Percentiles rank a stretch among this genome's conserved stretches.
Conservation (phyloP, 176 grass and related monocot species). For the Ampelocalamus luodianensis region DNA sequence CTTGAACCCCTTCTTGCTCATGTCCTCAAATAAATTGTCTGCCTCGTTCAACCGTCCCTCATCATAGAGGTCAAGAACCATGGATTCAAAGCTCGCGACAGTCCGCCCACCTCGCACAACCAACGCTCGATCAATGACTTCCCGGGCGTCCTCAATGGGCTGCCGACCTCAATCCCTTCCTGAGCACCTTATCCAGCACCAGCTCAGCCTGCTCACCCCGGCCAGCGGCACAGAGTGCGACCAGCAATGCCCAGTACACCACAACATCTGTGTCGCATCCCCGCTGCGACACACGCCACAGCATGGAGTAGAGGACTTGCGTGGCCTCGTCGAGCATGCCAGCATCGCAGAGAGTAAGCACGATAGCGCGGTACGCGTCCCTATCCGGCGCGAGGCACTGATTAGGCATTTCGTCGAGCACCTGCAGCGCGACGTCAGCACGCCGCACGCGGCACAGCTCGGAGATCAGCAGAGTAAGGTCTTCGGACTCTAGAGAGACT, state of each 20-base stretch:
- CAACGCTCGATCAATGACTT: conserved; percentile 60
- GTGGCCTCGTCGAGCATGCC: conserved; percentile 78
- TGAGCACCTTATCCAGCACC: conserved; percentile 73
- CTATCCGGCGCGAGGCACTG: conserved; percentile 59
- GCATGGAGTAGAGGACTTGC: conserved; percentile 79
- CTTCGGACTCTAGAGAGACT: conserved; percentile 46
- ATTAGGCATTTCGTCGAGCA: conserved; percentile 63
- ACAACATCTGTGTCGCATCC: conserved; percentile 68
- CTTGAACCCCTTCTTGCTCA: conserved; percentile 68
- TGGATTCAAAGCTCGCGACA: conserved; percentile 56
- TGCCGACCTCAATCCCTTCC: conserved; percentile 60
- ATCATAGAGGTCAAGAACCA: conserved; percentile 55
- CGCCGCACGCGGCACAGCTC: conserved; percentile 41
- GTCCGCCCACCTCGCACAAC: conserved; percentile 59
- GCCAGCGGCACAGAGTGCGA: conserved; percentile 59
- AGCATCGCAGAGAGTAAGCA: conserved; percentile 62
- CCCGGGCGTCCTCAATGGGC: conserved; percentile 68
- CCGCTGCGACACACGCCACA: conserved; percentile 64
- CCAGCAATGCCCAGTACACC: conserved; percentile 61
- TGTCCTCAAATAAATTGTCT: conserved; percentile 69
- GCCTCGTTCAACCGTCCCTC: conserved; percentile 62
- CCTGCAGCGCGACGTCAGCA: conserved; percentile 61
- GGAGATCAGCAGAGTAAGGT: conserved; percentile 58
- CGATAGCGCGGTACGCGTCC: conserved; percentile 58
- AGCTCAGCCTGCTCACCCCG: conserved; percentile 56